Evolutionary conservation across 495 filamentous ascomycete genomes (phyloP).

Genomic region (Penicillium flavigenum): DNA sequence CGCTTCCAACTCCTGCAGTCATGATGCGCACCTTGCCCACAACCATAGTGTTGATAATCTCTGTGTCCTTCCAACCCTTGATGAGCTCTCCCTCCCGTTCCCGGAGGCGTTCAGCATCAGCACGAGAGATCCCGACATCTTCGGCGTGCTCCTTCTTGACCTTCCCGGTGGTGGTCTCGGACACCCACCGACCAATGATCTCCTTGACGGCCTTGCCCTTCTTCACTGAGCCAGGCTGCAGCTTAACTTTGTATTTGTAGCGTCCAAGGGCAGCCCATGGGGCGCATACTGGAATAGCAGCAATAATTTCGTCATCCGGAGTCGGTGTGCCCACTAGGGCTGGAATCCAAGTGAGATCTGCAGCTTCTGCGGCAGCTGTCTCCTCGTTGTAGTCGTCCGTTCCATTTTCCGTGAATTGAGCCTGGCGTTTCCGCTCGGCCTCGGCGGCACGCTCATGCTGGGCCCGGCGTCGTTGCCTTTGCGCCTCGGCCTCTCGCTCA

Average conservation of each 20-base stretch:
- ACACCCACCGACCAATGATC: slow-evolving; percentile 71
- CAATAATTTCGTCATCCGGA: slow-evolving; percentile 83
- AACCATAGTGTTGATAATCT: slow-evolving; percentile 77
- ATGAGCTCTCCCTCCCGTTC: slow-evolving; percentile 79
- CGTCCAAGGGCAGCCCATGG: slow-evolving; percentile 77
- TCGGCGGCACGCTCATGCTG: slow-evolving; percentile 73
- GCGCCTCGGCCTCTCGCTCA: slow-evolving; percentile 62
- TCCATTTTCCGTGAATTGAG: slow-evolving; percentile 53
- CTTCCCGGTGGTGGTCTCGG: slow-evolving; percentile 49
- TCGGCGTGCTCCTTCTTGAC: slow-evolving; percentile 50
- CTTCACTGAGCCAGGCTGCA: slow-evolving; percentile 87
- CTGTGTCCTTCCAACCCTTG: slow-evolving; percentile 73
- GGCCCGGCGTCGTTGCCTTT: slow-evolving; percentile 67
- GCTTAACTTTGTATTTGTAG: slow-evolving; percentile 86
- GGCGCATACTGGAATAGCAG: slow-evolving; percentile 85
- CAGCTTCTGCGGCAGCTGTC: slow-evolving; percentile 43
- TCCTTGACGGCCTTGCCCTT: slow-evolving; percentile 95
- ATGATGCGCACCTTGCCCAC: slow-evolving; percentile 86
- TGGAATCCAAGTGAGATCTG: slow-evolving; percentile 62
- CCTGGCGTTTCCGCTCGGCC: slow-evolving; percentile 59
- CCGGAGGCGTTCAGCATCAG: slow-evolving; percentile 75
- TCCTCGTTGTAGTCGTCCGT: slow-evolving; percentile 60
- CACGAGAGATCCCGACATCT: slow-evolving; percentile 54
- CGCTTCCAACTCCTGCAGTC: slow-evolving; percentile 48
- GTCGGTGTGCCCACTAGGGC: slow-evolving; percentile 73